These are phyloP conservation scores for Kwoniella europaea DNA, from an alignment of 768 basidiomycete genomes.

Conservation along the genomic window DNA sequence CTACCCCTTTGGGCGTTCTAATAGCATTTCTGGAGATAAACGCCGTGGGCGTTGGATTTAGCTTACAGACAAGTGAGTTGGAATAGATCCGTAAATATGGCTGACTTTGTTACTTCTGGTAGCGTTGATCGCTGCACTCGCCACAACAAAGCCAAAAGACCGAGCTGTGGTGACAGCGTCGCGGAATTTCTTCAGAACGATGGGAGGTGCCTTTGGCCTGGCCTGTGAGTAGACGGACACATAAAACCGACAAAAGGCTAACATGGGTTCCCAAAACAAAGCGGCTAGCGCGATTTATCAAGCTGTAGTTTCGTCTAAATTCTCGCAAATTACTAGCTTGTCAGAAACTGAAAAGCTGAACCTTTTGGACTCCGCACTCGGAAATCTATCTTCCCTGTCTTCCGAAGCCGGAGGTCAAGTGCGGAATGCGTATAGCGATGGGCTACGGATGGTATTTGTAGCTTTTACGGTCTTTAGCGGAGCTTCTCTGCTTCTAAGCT, in stretches of 20 bases:
- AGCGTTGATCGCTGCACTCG: constrained; percentile 49
- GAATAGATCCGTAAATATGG: no score
- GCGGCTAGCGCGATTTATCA: constrained; percentile 54
- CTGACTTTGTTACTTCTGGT: not conserved
- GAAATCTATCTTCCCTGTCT: constrained; percentile 13
- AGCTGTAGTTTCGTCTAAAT: constrained; percentile 34
- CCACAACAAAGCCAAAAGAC: constrained; percentile 39
- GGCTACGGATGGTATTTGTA: constrained; percentile 45
- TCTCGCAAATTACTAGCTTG: constrained; percentile 2
- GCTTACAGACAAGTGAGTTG: constrained; percentile 44
- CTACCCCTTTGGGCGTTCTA: constrained; percentile 27
- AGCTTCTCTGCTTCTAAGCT: constrained; percentile 32
- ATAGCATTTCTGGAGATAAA: constrained; percentile 44
- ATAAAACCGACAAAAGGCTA: no score
- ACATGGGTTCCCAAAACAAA: not conserved
- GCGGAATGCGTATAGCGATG: constrained; percentile 37
- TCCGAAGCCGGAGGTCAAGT: constrained; percentile 12
- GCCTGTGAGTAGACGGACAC: constrained; percentile 26
- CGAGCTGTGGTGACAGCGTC: constrained; percentile 52
- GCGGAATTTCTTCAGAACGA: constrained; percentile 51
- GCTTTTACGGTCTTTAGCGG: constrained; percentile 39
- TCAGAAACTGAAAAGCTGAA: constrained; percentile 13
- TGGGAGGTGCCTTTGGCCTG: constrained; percentile 55
- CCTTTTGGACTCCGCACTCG: constrained; percentile 21
- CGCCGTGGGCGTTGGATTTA: constrained; percentile 47